Evolutionary conservation across 768 basidiomycete species (phyloP), one percentile per base, ranked within the genome.

Genomic region (Termitomyces heimii): DNA sequence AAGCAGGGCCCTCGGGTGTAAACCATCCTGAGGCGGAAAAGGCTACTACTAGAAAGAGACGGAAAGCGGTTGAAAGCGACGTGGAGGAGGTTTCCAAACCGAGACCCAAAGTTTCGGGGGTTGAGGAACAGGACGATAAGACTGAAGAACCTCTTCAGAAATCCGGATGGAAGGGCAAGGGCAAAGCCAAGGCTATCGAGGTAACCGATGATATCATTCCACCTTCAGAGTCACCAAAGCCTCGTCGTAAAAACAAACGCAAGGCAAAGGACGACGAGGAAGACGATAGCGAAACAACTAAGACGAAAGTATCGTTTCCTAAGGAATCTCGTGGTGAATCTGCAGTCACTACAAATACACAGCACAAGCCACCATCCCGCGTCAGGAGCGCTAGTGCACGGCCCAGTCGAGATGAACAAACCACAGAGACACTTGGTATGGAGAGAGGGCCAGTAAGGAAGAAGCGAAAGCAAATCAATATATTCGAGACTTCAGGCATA

Each of bases 391-490:
- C 52, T 31, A 59, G 63, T 59, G 42, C 43, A 22, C 54, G 37
- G 35, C 58, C 51, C 39, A 31, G 14, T 55, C 55, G 42, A 8
- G 46, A 55, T 34, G 57, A 45, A 48, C 57, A 52, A 31, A 50
- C 42, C 12, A 42, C 37, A 32, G 31, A 55, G 32, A 39, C 57
- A 22, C 35, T 53, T 18, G 61, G 62, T 24, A 28, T 20, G 28
- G 63, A 53, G 54, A 49, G 57, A 26, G 60, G 59, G n/a, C 29
- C 40, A 39, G 71, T 71, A 16, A 84, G 82, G 71, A 86, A 85
- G 74, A 88, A 86, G 71, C 87, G 82, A 64, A 79, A 85, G 60
- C 88, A 84, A 70, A 82, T 89, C 54, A 83, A 84, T 58, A 62
- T 87, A n/a, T 85, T 85, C 63, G 72, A 74, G 5, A 54, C 70